These are phyloP conservation scores for Geranomyces variabilis DNA, from an alignment of 192 early-diverging fungal species.

Conservation along the genomic window DNA sequence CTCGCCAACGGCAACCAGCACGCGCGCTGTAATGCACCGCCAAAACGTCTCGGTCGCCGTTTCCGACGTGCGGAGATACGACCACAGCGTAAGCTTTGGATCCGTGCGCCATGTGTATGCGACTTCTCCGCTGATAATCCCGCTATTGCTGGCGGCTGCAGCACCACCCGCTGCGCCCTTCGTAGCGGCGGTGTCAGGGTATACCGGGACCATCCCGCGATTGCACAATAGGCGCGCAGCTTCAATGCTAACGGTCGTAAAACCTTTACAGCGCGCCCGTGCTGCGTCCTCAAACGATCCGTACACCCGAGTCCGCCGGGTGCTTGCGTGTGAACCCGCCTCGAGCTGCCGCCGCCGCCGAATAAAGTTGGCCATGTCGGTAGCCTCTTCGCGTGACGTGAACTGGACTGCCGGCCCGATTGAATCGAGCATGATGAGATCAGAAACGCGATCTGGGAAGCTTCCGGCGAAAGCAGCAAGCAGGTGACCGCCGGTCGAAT, in stretches of 20 bases:
- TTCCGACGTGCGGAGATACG: constrained; percentile 42
- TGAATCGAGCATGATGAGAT: constrained; percentile 46
- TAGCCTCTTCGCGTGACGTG: constrained; percentile 4
- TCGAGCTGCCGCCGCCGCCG: constrained; percentile 8
- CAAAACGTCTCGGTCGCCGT: constrained; percentile 25
- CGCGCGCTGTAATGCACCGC: constrained; percentile 15
- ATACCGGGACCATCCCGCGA: constrained; percentile 35
- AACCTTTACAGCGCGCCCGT: constrained; percentile 36
- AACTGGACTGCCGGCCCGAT: constrained; percentile 41
- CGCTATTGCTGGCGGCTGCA: neutral
- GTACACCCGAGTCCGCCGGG: constrained; percentile 24
- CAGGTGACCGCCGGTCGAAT: constrained; percentile 47
- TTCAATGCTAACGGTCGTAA: constrained; percentile 37
- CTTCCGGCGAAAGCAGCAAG: constrained; percentile 33
- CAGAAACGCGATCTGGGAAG: constrained; percentile 34
- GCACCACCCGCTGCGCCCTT: neutral
- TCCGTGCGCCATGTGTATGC: constrained; percentile 42
- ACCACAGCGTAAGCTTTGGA: constrained; percentile 38
- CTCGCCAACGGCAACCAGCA: constrained; percentile 34
- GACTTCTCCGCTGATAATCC: constrained; percentile 2
- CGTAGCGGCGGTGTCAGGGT: neutral
- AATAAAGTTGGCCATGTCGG: constrained; percentile 31
- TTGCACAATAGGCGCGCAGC: constrained; percentile 41
- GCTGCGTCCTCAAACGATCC: constrained; percentile 41
- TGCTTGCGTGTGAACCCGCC: neutral